Conservation (phyloP, 805 yeast genomes). For the Saccharomycopsis sp. region DNA sequence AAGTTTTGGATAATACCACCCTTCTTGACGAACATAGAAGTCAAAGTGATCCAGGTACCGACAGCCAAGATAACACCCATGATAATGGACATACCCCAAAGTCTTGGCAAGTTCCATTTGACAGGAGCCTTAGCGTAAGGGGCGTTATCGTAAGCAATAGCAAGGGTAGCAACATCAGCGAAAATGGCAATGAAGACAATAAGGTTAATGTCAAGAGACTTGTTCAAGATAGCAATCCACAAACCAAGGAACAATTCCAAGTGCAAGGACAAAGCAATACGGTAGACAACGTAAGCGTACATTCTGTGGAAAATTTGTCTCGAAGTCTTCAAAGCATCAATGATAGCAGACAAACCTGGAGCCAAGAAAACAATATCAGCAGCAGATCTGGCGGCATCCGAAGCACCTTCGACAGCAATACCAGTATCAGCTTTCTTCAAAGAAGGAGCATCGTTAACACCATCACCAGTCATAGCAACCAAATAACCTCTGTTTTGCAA, state of each 20-base stretch:
- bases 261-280: conserved; percentile 92
- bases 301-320: conserved; percentile 98
- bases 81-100: conserved; percentile 93
- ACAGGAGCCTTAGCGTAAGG: conserved; percentile 91
- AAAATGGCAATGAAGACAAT: conserved; percentile 95
- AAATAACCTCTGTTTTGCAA: conserved; percentile 93
- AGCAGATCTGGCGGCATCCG: conserved; percentile 40
- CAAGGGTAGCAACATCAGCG: conserved; percentile 95
- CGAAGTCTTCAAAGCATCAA: conserved; percentile 90
- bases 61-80: conserved; percentile 82
- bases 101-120: conserved; percentile 94
- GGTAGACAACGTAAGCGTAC: conserved; percentile 97
- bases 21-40: conserved; percentile 84
- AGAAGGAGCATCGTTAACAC: conserved; percentile 98
- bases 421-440: conserved; percentile 94
- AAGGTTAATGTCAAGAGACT: conserved; percentile 79
- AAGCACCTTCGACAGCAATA: conserved; percentile 90
- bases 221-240: conserved; percentile 92
- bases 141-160: conserved; percentile 96
- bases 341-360: conserved; percentile 92
- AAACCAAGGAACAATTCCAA: conserved; percentile 91
- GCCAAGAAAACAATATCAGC: conserved; percentile 52
- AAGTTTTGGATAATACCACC: conserved; percentile 96
- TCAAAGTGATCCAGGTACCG: conserved; percentile 92
- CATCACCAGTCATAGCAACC: conserved; percentile 99